Evolutionary conservation across 2,329 filamentous ascomycete genomes (phyloP), one percentile per base, ranked within the genome.

Genomic region (Pseudogymnoascus sp.): DNA sequence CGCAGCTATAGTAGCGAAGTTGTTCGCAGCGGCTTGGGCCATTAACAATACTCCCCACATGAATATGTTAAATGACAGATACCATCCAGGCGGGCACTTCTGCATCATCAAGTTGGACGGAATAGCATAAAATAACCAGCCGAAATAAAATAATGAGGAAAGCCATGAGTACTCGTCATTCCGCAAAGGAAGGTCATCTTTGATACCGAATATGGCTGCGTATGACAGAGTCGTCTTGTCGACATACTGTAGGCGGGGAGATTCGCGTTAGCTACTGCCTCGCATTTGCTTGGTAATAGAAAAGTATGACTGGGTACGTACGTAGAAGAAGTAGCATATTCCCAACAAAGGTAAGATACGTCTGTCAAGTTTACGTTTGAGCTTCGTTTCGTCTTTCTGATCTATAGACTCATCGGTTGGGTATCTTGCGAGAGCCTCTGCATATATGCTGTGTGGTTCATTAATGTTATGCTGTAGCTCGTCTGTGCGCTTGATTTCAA

Each of bases 181-280:
- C 31, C 4, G 13, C 45, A 52, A 31, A 6, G n/a, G 8, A 31
- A 85, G 73, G 63, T 86, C 82, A 15, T 83, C 76, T n/a, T 74
- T 71, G 59, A 86, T 83, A 0, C 82, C 83, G 65, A 85, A 85
- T 39, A 86, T 81, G 9, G 82, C 82, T 0, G 83, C 82, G 66
- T 84, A 85, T 13, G 76, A 79, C 3, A 82, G 69, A 0, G 78
- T 82, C 0, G 80, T 82, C 72, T 82, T 72, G 59, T 74, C 72
- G 33, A 81, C 80, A 62, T 80, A 81, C 63, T 78, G 78, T 36
- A 52, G 15, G 8, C 29, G 8, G 58, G 1, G n/a, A 25, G n/a
- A 5, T 35, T n/a, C 18, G 31, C 18, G 31, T 36, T 59, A 39
- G 9, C 36, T 15, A 59, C 5, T 21, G 15, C 21, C 36, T 59